Evolutionary conservation across 345 rosid species (phyloP).

Genomic region (Stellera chamaejasme): DNA sequence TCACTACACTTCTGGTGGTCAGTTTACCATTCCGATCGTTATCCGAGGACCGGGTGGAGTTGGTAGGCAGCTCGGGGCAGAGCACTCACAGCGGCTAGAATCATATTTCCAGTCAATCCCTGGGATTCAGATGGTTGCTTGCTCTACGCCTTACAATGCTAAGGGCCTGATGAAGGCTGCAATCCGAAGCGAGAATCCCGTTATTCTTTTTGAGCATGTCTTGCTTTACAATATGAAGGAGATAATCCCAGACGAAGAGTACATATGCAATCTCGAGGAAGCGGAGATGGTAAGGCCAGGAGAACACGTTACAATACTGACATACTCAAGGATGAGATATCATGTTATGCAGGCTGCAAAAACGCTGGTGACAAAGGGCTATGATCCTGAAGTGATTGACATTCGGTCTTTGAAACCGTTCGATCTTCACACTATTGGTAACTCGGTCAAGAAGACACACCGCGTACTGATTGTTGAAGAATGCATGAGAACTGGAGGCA

Average conservation of each 20-base stretch:
- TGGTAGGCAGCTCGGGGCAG: constrained; percentile 94
- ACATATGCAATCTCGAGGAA: constrained; percentile 82
- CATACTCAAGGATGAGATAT: constrained; percentile 94
- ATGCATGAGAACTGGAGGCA: constrained; percentile 96
- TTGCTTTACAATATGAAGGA: constrained; percentile 97
- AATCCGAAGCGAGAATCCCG: constrained; percentile 95
- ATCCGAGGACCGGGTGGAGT: constrained; percentile 99
- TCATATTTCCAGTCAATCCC: constrained; percentile 98
- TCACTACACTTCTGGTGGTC: constrained; percentile 97
- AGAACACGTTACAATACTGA: constrained; percentile 75
- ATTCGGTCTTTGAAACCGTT: constrained; percentile 90
- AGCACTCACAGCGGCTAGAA: constrained; percentile 93
- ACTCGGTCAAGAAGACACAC: constrained; percentile 90
- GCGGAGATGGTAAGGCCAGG: constrained; percentile 98
- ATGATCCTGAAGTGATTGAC: constrained; percentile 92
- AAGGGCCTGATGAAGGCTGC: constrained; percentile 99
- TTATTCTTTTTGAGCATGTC: constrained; percentile 90
- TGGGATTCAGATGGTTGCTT: constrained; percentile 98
- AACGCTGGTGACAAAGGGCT: constrained; percentile 84
- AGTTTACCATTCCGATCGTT: constrained; percentile 78
- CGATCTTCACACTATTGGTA: constrained; percentile 81
- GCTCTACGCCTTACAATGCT: constrained; percentile 98
- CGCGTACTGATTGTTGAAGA: constrained; percentile 90
- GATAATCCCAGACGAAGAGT: constrained; percentile 87
- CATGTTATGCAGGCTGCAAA: constrained; percentile 97